phyloP scores from a whole-genome alignment of 2,329 filamentous ascomycete species.

The Claviceps sp. region DNA sequence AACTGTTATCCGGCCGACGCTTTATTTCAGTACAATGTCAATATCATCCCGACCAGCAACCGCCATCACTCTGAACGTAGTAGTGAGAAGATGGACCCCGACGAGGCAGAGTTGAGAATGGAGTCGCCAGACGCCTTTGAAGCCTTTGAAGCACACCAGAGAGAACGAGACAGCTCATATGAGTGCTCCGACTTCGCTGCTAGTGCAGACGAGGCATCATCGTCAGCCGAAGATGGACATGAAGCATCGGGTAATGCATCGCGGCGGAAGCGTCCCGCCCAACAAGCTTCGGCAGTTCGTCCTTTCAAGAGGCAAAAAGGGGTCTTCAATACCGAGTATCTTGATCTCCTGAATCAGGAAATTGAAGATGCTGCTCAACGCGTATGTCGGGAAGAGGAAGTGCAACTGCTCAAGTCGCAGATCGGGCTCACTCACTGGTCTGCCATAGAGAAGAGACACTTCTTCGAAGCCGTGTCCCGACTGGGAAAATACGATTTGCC shows the following conservation, averaged over 20 bases:
- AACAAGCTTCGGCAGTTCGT: constrained; percentile 11
- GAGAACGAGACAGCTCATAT: neutral
- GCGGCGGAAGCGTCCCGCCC: constrained; percentile 18
- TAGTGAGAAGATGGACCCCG: constrained; percentile 18
- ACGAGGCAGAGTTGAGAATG: constrained; percentile 6
- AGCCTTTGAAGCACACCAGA: neutral
- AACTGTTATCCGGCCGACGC: neutral
- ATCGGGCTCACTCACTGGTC: constrained; percentile 62
- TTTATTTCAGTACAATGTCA: constrained; percentile 17
- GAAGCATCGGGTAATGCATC: constrained; percentile 6
- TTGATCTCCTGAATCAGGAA: constrained; percentile 41
- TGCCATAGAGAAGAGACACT: constrained; percentile 50
- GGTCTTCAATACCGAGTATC: constrained; percentile 31
- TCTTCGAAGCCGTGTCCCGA: constrained; percentile 53
- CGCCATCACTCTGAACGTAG: constrained; percentile 7
- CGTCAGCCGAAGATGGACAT: neutral
- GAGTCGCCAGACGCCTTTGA: neutral
- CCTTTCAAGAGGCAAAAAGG: constrained; percentile 34
- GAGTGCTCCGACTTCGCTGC: neutral
- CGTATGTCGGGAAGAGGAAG: constrained; percentile 18
- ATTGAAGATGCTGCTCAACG: constrained; percentile 38
- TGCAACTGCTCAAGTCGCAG: constrained; percentile 33
- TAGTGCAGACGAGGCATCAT: neutral
- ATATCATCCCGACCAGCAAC: constrained; percentile 8
- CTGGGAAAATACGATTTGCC: constrained; percentile 49